A percentile compares a stretch with the other conserved stretches of the same genome.
These are phyloP conservation scores for Aspergillus puulaauensis DNA, from an alignment of 2,329 filamentous ascomycete genomes.

Conservation along the genomic window DNA sequence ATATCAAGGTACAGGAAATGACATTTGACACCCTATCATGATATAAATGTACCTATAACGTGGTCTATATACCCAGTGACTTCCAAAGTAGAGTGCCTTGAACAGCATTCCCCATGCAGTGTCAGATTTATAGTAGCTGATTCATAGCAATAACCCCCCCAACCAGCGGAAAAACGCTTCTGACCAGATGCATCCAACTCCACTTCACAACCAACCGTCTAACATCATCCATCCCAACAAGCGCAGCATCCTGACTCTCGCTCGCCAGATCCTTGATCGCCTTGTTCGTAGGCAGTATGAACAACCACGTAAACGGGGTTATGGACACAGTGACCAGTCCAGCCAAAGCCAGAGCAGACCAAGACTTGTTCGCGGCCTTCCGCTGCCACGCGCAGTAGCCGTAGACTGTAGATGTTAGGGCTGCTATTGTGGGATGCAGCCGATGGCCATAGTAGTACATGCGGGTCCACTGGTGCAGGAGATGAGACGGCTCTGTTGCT, in stretches of 20 bases:
- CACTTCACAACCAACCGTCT: not conserved
- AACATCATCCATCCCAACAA: not conserved
- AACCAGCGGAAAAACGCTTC: not conserved
- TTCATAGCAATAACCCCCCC: not conserved
- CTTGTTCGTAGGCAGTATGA: not conserved
- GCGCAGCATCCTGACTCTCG: not conserved
- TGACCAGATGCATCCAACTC: not conserved
- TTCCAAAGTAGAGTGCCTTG: too few species aligned
- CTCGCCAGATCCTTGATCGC: not conserved
- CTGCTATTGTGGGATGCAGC: not conserved
- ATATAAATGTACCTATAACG: too few species aligned
- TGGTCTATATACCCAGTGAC: too few species aligned
- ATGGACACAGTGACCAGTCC: not conserved
- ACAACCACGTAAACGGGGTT: not conserved
- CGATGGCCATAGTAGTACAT: not conserved
- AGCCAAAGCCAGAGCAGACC: not conserved
- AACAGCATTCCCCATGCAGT: too few species aligned
- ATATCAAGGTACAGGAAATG: too few species aligned
- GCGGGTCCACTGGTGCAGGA: not conserved
- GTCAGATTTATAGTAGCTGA: too few species aligned
- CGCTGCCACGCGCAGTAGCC: not conserved
- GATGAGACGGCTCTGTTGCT: not conserved
- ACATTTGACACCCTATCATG: too few species aligned
- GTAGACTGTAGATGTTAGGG: not conserved
- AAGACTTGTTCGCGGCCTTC: not conserved